Evolutionary conservation across 441 rosid genomes (phyloP).

Genomic region (Corymbia citriodora): DNA sequence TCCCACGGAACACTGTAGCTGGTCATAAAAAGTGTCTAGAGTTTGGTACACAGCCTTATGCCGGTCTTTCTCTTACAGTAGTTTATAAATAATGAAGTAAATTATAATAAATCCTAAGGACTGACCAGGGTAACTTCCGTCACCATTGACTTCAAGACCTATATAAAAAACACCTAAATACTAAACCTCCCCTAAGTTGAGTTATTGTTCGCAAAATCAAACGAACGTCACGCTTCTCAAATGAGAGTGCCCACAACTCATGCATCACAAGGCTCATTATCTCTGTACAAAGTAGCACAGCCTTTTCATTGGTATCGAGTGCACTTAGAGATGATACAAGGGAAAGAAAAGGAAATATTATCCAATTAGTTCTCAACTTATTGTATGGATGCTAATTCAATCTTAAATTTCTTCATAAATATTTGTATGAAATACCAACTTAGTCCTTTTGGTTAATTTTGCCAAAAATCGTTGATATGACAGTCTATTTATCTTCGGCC

Average conservation of each 20-base stretch:
- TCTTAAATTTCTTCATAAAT: neutral
- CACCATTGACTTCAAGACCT: neutral
- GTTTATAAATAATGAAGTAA: neutral
- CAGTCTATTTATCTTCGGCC: neutral
- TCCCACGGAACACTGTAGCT: neutral
- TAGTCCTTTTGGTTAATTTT: neutral
- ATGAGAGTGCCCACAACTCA: neutral
- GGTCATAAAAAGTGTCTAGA: neutral
- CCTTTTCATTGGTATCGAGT: neutral
- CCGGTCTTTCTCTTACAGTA: neutral
- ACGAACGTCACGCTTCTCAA: neutral
- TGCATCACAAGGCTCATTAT: neutral
- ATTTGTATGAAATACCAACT: neutral
- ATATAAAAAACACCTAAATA: neutral
- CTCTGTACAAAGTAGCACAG: neutral
- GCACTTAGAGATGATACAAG: neutral
- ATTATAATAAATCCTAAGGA: neutral
- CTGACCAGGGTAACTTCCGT: neutral
- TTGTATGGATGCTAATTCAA: rapidly evolving
- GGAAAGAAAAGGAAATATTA: neutral
- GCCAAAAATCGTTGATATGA: neutral
- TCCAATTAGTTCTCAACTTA: rapidly evolving
- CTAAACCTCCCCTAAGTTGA: neutral
- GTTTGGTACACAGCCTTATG: neutral
- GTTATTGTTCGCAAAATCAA: neutral